Evolutionary conservation across 805 yeast species (phyloP).

Genomic region (Zygosaccharomyces kombuchaensis): DNA sequence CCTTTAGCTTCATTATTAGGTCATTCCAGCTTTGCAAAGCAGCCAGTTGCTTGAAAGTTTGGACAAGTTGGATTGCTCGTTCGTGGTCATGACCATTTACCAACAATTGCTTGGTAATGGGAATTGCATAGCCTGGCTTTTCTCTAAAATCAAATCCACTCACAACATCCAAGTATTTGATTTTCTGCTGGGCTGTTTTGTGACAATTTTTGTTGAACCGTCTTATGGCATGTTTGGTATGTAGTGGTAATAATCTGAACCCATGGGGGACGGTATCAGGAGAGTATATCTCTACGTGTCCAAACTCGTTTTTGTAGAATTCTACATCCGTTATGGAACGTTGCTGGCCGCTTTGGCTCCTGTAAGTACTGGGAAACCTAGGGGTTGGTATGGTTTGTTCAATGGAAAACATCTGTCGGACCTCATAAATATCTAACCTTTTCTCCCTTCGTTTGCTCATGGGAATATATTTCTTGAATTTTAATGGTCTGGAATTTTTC

Average conservation of each 20-base stretch:
- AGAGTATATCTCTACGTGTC: constrained; percentile 24
- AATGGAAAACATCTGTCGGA: constrained; percentile 20
- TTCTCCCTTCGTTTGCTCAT: constrained; percentile 9
- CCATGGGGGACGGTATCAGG: constrained; percentile 20
- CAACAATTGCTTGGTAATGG: constrained; percentile 19
- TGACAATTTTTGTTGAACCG: constrained; percentile 11
- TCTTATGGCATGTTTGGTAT: constrained; percentile 8
- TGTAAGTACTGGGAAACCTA: constrained; percentile 11
- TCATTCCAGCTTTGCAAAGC: constrained; percentile 18
- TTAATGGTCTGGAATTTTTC: constrained; percentile 11
- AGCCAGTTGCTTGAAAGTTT: constrained; percentile 5
- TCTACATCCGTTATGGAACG: constrained; percentile 13
- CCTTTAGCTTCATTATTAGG: background rate
- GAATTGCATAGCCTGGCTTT: constrained; percentile 26
- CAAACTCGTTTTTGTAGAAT: constrained; percentile 20
- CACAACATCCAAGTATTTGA: constrained; percentile 24
- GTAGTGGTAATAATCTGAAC: constrained; percentile 11
- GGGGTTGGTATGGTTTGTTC: constrained; percentile 26
- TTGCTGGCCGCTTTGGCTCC: constrained; percentile 7
- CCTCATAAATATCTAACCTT: constrained; percentile 9
- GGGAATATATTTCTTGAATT: constrained; percentile 8
- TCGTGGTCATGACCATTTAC: constrained; percentile 14
- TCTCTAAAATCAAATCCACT: constrained; percentile 29
- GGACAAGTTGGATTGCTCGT: constrained; percentile 4
- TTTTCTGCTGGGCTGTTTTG: background rate